Percentiles rank a stretch among this genome's conserved stretches.
These are phyloP conservation scores for Colletotrichum sp. DNA, from an alignment of 2,329 filamentous ascomycete species.

Conservation along the genomic window DNA sequence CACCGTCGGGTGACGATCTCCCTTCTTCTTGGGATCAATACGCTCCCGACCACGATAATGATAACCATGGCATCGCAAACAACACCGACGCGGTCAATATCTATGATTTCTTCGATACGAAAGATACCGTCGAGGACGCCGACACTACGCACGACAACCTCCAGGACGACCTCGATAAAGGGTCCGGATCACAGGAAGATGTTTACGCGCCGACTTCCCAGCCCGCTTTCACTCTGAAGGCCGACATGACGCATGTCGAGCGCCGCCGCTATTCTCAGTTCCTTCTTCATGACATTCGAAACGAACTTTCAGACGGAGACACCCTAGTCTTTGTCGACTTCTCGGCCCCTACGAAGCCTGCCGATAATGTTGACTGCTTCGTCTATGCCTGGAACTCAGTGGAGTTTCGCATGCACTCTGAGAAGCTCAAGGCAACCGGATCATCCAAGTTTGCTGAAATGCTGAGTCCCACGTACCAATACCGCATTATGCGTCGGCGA, in stretches of 20 bases:
- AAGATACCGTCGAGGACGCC: neutral
- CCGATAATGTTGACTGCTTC: constrained; percentile 36
- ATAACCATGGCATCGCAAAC: neutral
- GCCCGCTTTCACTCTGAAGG: neutral
- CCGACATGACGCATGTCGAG: neutral
- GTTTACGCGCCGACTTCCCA: neutral
- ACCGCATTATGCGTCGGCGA: constrained; percentile 40
- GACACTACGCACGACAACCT: neutral
- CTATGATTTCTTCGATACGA: neutral
- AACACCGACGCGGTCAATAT: neutral
- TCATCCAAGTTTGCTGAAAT: constrained; percentile 53
- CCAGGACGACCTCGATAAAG: neutral
- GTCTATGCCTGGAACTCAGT: constrained; percentile 37
- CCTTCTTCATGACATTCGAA: constrained; percentile 23
- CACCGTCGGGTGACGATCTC: neutral
- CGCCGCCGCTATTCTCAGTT: neutral
- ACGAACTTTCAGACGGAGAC: constrained; percentile 37
- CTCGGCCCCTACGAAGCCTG: constrained; percentile 25
- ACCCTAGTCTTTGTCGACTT: constrained; percentile 50
- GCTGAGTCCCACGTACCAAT: constrained; percentile 46
- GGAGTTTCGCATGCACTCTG: constrained; percentile 48
- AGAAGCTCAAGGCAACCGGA: constrained; percentile 48
- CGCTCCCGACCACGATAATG: neutral
- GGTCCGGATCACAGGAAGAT: neutral
- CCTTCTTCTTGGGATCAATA: neutral